These are phyloP conservation scores for Dictyostelium brefeldianum DNA, from an alignment of 78 protist genomes.

Conservation along the genomic window DNA sequence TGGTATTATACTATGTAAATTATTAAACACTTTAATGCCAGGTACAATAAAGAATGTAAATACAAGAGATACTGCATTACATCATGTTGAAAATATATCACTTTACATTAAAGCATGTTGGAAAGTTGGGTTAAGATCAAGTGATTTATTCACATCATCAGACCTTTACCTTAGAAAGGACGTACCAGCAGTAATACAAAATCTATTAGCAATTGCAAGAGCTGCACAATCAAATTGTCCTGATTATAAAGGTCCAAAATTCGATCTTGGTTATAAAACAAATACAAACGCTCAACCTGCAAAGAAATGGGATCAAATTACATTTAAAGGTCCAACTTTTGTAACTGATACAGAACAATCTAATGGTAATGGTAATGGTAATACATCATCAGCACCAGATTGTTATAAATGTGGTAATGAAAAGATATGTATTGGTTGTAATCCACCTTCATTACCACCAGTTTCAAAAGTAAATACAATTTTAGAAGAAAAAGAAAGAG, in stretches of 20 bases:
- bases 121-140: constrained; percentile 73
- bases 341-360: constrained; percentile 20
- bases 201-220: constrained; percentile 48
- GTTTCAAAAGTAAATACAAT: not conserved
- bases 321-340: constrained; percentile 14
- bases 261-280: constrained; percentile 43
- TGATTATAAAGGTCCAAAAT: constrained; percentile 59
- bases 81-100: constrained; percentile 65
- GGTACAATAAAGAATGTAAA: constrained; percentile 60
- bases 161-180: constrained; percentile 50
- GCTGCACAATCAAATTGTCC: constrained; percentile 26
- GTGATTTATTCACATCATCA: constrained; percentile 38
- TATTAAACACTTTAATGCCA: constrained; percentile 58
- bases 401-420: constrained; percentile 52
- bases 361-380: not conserved
- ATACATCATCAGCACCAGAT: too few relatives aligned
- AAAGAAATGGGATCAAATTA: constrained; percentile 65
- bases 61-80: constrained; percentile 32
- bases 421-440: constrained; percentile 33
- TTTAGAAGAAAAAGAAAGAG: constrained; percentile 1
- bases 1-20: constrained; percentile 62
- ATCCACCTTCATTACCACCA: not conserved
- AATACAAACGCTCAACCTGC: constrained; percentile 26
- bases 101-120: constrained; percentile 77
- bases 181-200: constrained; percentile 32